These are phyloP conservation scores for Sanguinoderma infundibulare DNA, from an alignment of 1,284 basidiomycete species.

Conservation along the genomic window DNA sequence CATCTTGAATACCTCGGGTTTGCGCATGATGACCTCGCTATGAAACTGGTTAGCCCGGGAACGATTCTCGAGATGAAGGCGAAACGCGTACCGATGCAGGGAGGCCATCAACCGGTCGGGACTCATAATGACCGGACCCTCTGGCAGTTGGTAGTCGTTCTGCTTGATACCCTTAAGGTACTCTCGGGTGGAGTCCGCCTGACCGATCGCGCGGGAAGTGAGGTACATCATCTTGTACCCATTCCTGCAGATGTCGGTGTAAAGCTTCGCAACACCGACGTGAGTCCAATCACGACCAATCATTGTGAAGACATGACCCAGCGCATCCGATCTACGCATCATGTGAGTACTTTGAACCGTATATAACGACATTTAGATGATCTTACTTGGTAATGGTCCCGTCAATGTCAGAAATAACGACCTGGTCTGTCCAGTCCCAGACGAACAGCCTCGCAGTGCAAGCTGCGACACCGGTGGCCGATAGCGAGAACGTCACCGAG, in stretches of 20 bases:
- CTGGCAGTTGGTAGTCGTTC: slow-evolving; percentile 93
- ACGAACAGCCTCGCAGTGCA: slow-evolving; percentile 95
- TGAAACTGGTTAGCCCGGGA: neutral
- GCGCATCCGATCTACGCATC: slow-evolving; percentile 83
- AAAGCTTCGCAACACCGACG: slow-evolving; percentile 96
- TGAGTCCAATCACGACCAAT: slow-evolving; percentile 99
- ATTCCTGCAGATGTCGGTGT: slow-evolving; percentile 95
- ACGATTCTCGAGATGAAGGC: neutral
- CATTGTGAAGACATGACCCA: slow-evolving; percentile 98
- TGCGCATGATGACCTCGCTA: slow-evolving; percentile 97
- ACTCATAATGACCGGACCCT: slow-evolving; percentile 99
- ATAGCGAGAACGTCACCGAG: slow-evolving; percentile 92
- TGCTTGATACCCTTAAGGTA: slow-evolving; percentile 96
- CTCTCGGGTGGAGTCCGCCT: slow-evolving; percentile 96
- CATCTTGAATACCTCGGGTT: slow-evolving; percentile 99
- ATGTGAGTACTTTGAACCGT: slow-evolving; percentile 4
- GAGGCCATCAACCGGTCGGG: slow-evolving; percentile 96
- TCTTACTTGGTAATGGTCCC: slow-evolving; percentile 97
- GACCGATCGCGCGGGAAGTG: slow-evolving; percentile 96
- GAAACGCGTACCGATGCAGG: slow-evolving; percentile 77
- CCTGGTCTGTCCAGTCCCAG: slow-evolving; percentile 89
- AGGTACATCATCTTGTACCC: slow-evolving; percentile 99
- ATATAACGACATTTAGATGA: neutral
- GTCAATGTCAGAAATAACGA: slow-evolving; percentile 98
- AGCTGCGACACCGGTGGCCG: slow-evolving; percentile 85